phyloP scores from a whole-genome alignment of 2,329 filamentous ascomycete genomes.

The Aureobasidium sp. region DNA sequence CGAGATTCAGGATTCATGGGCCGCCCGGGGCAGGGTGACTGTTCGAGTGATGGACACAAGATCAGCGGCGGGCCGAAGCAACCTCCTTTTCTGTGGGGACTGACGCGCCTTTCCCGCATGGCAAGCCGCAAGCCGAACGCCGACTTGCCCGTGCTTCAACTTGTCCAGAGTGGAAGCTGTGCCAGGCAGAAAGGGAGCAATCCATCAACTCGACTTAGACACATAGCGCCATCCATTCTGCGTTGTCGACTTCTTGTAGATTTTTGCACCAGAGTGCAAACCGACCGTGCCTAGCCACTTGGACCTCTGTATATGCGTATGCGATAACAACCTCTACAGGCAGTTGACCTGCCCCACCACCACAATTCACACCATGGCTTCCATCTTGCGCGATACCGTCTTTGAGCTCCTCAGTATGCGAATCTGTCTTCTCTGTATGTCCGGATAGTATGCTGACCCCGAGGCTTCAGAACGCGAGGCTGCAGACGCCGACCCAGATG shows the following conservation, averaged over 20 bases:
- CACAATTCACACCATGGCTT: conserved; percentile 9
- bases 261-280: not conserved
- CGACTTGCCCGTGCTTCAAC: not conserved
- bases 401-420: conserved; percentile 29
- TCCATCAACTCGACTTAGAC: no score
- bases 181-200: conserved; percentile 1
- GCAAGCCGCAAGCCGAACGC: no score
- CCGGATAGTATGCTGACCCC: not conserved
- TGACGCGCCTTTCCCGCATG: not conserved
- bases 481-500: conserved; percentile 39
- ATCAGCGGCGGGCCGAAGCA: not conserved
- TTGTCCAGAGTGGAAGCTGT: not conserved
- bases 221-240: not conserved
- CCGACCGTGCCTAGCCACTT: not conserved
- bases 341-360: conserved; percentile 9
- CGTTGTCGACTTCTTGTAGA: not conserved
- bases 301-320: not conserved
- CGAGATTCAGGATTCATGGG: not conserved
- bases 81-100: not conserved
- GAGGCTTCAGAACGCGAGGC: conserved; percentile 32
- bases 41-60: not conserved
- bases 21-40: not conserved
- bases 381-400: conserved; percentile 10
- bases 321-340: conserved; percentile 9
- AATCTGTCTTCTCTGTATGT: no score